Evolutionary conservation across 2,329 filamentous ascomycete genomes (phyloP), one percentile per base, ranked within the genome.

Genomic region (Botrytis fabae): DNA sequence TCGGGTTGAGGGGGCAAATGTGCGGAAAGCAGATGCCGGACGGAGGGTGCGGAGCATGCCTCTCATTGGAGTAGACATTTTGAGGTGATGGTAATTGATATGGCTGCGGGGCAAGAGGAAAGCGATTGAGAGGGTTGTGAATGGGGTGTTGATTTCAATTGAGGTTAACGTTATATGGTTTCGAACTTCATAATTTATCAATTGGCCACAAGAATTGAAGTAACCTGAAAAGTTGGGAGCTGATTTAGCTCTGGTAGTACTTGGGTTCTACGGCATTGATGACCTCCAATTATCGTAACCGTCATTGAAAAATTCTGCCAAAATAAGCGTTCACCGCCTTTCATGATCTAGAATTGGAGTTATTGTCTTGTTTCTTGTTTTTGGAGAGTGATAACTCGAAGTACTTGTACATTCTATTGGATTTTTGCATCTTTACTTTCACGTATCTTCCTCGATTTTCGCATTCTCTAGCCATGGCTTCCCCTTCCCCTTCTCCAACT

Each of bases 1-100:
- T 76, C 87, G 62, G 59, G 70, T 22, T 70, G 69, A 40, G n/a
- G 73, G 35, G 42, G 40, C 73, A 64, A 75, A 64, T 20, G 76
- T 72, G 62, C 69, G 77, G 60, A 78, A 61, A 46, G 73, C 66
- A n/a, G 73, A 51, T 65, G 65, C 69, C 35, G 78, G 74, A 28
- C 77, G 75, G 10, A 79, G 28, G 20, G 73, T 74, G 65, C 74
- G 78, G 25, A 79, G 74, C 64, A 78, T 74, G 46, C 70, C 73
- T 75, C 68, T 73, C 25, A 44, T 65, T 48, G 69, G 73, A 25
- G 38, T 57, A 18, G 78, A 76, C 76, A 77, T 79, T 74, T 10
- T 75, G 68, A 66, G 22, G 35, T 61, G 35, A 68, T 59, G 32
- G 18, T 18, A 44, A 32, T 22, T 64, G 59, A 51, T 63, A 38